A percentile compares a stretch with the other conserved stretches of the same genome.
Evolutionary conservation across 345 rosid species (phyloP).

Genomic region (Euphorbia tirucalli): DNA sequence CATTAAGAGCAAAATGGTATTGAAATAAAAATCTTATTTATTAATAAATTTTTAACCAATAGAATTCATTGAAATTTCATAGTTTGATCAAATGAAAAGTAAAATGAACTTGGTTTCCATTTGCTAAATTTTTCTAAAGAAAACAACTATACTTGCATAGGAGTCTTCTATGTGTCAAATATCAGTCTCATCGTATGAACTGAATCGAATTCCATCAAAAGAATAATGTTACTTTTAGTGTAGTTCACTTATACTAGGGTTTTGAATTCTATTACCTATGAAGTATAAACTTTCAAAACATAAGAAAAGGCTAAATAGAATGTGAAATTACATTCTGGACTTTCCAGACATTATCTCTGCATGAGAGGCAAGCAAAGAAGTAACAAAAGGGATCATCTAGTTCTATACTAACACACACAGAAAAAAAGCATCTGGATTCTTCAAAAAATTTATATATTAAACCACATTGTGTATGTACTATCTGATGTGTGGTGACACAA

Average conservation of each 20-base stretch:
- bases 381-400: neutral
- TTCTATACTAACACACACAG: no score
- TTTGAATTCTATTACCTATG: neutral
- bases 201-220: neutral
- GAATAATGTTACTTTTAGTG: neutral
- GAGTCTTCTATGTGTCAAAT: neutral
- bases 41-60: neutral
- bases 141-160: neutral
- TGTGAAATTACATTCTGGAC: neutral
- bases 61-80: neutral
- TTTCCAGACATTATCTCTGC: neutral
- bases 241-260: neutral
- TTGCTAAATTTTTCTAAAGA: neutral
- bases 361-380: neutral
- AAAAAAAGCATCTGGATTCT: no score
- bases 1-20: neutral
- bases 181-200: neutral
- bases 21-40: neutral
- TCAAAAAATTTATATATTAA: no score
- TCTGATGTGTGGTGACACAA: neutral
- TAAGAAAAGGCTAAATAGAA: neutral
- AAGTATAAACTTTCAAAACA: neutral
- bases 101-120: neutral
- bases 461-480: neutral
- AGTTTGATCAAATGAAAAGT: neutral